These are phyloP conservation scores for Phaffia rhodozyma DNA, from an alignment of 1,284 basidiomycete genomes.

Conservation along the genomic window DNA sequence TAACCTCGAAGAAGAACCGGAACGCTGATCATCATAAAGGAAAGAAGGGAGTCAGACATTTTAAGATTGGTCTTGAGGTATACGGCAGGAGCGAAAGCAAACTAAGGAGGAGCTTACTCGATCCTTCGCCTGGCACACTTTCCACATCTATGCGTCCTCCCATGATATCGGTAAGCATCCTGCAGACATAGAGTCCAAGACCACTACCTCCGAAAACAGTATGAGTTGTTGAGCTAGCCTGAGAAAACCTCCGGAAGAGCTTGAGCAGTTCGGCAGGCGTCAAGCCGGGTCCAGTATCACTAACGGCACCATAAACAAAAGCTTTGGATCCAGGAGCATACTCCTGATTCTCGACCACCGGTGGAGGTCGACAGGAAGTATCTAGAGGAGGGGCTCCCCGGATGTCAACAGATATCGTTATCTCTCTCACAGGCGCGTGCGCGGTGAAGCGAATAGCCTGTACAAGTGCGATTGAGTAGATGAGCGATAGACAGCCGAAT, in stretches of 20 bases:
- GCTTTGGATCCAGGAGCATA: slow-evolving; percentile 20
- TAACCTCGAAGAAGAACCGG: no score
- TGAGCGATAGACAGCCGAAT: slow-evolving; percentile 25
- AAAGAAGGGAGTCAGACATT: neutral
- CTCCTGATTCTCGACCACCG: slow-evolving; percentile 22
- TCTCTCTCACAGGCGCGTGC: slow-evolving; percentile 22
- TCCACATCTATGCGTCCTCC: slow-evolving; percentile 32
- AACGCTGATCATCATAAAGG: no score
- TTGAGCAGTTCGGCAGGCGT: slow-evolving; percentile 27
- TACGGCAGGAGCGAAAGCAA: neutral
- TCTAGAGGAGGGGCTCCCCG: slow-evolving; percentile 26
- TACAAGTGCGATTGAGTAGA: slow-evolving; percentile 17
- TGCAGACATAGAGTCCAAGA: slow-evolving; percentile 33
- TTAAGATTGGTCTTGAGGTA: neutral
- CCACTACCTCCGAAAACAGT: slow-evolving; percentile 32
- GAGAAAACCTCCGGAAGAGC: slow-evolving; percentile 32
- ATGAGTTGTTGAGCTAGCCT: slow-evolving; percentile 13
- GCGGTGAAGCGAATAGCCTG: slow-evolving; percentile 6
- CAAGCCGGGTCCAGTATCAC: slow-evolving; percentile 35
- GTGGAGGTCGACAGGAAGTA: slow-evolving; percentile 25
- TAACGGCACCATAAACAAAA: slow-evolving; percentile 21
- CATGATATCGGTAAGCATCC: slow-evolving; percentile 31
- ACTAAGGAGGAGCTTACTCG: slow-evolving; percentile 42
- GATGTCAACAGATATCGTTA: slow-evolving; percentile 29
- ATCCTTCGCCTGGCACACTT: slow-evolving; percentile 28